phyloP scores from a whole-genome alignment of 2,329 filamentous ascomycete genomes.

The Scedosporium aurantiacum region DNA sequence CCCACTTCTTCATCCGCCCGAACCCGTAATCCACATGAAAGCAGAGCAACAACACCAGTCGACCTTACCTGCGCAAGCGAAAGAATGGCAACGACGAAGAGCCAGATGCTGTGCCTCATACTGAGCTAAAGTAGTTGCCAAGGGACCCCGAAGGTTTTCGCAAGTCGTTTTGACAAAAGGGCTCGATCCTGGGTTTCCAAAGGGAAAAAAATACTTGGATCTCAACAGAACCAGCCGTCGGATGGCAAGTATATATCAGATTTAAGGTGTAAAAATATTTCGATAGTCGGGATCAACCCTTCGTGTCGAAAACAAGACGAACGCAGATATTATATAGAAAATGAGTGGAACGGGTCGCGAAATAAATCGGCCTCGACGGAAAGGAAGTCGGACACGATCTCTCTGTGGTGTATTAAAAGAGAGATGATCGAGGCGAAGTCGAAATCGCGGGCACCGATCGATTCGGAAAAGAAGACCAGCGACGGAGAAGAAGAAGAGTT shows the following conservation, averaged over 20 bases:
- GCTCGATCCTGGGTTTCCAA: neutral
- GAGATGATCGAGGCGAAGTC: neutral
- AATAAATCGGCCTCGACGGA: neutral
- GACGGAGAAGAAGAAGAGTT: constrained; percentile 7
- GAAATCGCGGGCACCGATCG: neutral
- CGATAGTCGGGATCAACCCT: neutral
- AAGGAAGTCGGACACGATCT: neutral
- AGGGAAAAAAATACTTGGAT: neutral
- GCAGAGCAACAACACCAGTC: neutral
- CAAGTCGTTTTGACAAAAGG: neutral
- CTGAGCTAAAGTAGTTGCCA: constrained; percentile 1
- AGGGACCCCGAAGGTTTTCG: neutral
- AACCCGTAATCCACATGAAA: neutral
- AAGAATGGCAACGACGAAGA: constrained; percentile 12
- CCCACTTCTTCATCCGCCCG: neutral
- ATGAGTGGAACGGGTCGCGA: neutral
- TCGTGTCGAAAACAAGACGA: neutral
- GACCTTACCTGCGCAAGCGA: constrained; percentile 12
- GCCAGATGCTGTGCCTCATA: constrained; percentile 12
- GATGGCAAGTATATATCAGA: neutral
- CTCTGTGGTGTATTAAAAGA: neutral
- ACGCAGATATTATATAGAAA: neutral
- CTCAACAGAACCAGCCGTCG: constrained; percentile 1
- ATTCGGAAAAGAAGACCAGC: constrained; percentile 6
- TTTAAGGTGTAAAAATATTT: neutral